Evolutionary conservation across 495 filamentous ascomycete genomes (phyloP).

Genomic region (Aeminium ludgeri): DNA sequence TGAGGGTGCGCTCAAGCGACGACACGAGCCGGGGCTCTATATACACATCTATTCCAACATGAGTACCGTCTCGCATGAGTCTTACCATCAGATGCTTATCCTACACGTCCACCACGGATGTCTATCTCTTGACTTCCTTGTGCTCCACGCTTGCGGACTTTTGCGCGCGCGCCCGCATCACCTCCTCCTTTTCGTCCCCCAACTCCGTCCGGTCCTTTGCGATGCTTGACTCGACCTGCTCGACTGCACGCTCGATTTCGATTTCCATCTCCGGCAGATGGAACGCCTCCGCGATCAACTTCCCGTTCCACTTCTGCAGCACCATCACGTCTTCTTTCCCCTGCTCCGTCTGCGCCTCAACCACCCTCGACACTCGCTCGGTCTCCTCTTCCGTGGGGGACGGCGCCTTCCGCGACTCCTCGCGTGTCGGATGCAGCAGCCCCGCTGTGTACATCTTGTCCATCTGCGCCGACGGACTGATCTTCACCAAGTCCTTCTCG

Average conservation of each 20-base stretch:
- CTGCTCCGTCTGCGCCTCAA: constrained; percentile 32
- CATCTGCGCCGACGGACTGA: constrained; percentile 44
- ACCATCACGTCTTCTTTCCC: constrained; percentile 27
- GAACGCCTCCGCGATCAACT: constrained; percentile 27
- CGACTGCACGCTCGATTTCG: constrained; percentile 80
- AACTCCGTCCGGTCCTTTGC: constrained; percentile 31
- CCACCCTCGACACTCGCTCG: constrained; percentile 41
- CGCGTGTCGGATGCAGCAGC: constrained; percentile 21
- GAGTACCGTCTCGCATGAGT: too few species aligned
- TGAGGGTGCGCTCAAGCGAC: constrained; percentile 1
- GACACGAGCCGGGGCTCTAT: too few species aligned
- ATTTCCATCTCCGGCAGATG: constrained; percentile 58
- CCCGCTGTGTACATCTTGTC: constrained; percentile 50
- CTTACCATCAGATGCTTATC: too few species aligned
- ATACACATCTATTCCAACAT: too few species aligned
- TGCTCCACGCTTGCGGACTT: too few species aligned
- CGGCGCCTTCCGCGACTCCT: constrained; percentile 19
- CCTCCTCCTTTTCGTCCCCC: constrained; percentile 9
- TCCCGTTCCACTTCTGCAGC: constrained; percentile 28
- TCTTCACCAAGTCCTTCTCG: constrained; percentile 46
- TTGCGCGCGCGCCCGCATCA: background rate
- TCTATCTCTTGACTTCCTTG: too few species aligned
- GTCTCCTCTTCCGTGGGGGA: constrained; percentile 20
- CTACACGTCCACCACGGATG: too few species aligned
- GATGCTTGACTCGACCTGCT: constrained; percentile 56